Evolutionary conservation across 2,329 filamentous ascomycete genomes (phyloP), one percentile per base, ranked within the genome.

Genomic region (Clonostachys byssicola): DNA sequence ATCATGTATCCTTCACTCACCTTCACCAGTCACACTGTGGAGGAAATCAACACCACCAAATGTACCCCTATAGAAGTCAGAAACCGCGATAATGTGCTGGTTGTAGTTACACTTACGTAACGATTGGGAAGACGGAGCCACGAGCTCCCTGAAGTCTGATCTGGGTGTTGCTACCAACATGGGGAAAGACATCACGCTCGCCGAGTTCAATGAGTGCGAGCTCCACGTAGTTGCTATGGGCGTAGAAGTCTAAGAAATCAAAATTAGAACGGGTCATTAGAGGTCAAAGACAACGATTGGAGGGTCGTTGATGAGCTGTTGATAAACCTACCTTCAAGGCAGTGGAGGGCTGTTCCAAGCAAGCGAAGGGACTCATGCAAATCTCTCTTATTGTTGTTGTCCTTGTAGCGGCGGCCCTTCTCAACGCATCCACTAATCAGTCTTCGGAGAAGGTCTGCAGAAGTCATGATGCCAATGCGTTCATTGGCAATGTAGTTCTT

Each of bases 401-500:
- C 53, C 49, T 65, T 67, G 65, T 92, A 96, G 42, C 76, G 77
- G 50, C 89, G 86, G 40, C 83, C 92, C n/a, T 94, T 81, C 57
- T 92, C 77, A 56, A 96, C 90, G 58, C 81, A 89, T 51, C 78
- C 75, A 42, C 75, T 68, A 53, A 96, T 89, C 2, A 95, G 81
- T 52, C 80, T 77, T 46, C 88, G 81, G 50, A 96, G 81, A 59
- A 95, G 83, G 43, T 77, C 74, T 48, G 91, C 87, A 43, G 89
- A 95, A 41, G 88, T 95, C 68, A 88, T 88, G 62, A 95, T 94
- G 42, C 81, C 80, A 49, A 78, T 70, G 44, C 81, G 72, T 64
- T 96, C 92, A 52, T 91, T 91, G 38, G 92, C 90, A 65, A 96
- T 96, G 68, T 96, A 96, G 65, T 92, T 94, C 73, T 97, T 97